These are phyloP conservation scores for Apostasia shenzhenica DNA, from an alignment of 106 monocot genomes.

Conservation along the genomic window DNA sequence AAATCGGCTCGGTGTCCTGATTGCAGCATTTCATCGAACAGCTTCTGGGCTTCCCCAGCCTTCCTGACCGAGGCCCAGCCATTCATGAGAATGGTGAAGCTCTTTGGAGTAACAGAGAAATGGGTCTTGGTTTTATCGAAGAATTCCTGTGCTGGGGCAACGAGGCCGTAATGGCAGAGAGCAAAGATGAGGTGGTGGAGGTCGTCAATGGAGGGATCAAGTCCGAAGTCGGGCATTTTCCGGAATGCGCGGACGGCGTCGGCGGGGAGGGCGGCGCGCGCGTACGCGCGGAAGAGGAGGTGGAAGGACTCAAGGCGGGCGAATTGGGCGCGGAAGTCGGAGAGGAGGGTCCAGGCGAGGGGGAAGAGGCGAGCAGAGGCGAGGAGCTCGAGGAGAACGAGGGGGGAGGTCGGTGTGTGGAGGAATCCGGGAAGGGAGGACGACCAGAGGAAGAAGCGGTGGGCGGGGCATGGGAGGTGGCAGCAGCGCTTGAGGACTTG, in stretches of 20 bases:
- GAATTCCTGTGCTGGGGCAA: constrained; percentile 34
- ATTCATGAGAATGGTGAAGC: constrained; percentile 52
- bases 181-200: constrained; percentile 45
- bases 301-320: constrained; percentile 26
- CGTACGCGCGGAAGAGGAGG: constrained; percentile 63
- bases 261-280: constrained; percentile 39
- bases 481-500: constrained; percentile 50
- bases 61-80: constrained; percentile 33
- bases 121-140: constrained; percentile 20
- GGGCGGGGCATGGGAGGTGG: constrained; percentile 39
- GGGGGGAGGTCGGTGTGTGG: constrained; percentile 20
- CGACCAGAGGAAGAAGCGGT: constrained; percentile 67
- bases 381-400: constrained; percentile 41
- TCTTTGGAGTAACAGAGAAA: constrained; percentile 33
- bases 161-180: constrained; percentile 44
- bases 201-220: constrained; percentile 39
- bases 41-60: constrained; percentile 19
- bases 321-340: constrained; percentile 12
- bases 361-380: constrained; percentile 52
- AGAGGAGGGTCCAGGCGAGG: constrained; percentile 61
- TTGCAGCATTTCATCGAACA: constrained; percentile 82
- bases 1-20: constrained; percentile 26
- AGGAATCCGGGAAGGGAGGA: constrained; percentile 22
- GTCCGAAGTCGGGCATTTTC: constrained; percentile 53
- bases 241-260: constrained; percentile 61